Base-by-base conservation (phyloP, 495 filamentous ascomycete species). In the Chaetomium cochliodes region DNA sequence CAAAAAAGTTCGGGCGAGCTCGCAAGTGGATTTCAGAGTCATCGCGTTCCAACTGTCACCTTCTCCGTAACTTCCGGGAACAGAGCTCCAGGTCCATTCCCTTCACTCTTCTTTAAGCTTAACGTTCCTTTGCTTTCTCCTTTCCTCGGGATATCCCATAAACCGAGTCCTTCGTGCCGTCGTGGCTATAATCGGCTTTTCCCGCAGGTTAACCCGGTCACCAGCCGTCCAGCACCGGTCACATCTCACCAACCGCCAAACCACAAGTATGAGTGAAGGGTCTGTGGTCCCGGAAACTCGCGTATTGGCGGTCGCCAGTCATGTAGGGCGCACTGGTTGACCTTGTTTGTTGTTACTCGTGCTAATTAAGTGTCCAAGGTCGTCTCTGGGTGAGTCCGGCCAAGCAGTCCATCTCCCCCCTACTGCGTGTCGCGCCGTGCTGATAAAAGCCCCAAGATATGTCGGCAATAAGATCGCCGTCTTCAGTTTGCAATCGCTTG, bases 381-480 rank as follows among this genome's bases (percentile, higher is more conserved):
- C 64, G 88, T 90, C 63, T 92, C 90, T 74, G 90, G 90, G 88
- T 90, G 81, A 82, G 87, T 79, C 51, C 28, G 33, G 22, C 30
- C 47, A 3, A 30, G 18, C 49, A 13, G 47, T 39, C 58, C 22
- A 18, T 22, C n/a, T 6, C 22, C 6, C 46, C 37, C 47, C 20
- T 30, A 15, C 41, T 20, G 39, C 28, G 6, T 46, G 23, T 39
- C 39, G 13, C 53, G 9, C 42, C 42, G n/a, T 47, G 47, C 58
- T 65, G 55, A 62, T 53, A 22, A 9, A 23, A 18, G 15, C 41
- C 7, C 60, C 2, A 50, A 98, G 94, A 69, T 91, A 96, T 85
- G 94, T 98, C 72, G 94, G 94, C 42, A 98, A 98, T 72, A 92
- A 91, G 69, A 97, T 98, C 81, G 92, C 92, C 46, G 88, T 89